Evolutionary conservation across 2,329 filamentous ascomycete genomes (phyloP).

Genomic region (Lizonia empirigonia): DNA sequence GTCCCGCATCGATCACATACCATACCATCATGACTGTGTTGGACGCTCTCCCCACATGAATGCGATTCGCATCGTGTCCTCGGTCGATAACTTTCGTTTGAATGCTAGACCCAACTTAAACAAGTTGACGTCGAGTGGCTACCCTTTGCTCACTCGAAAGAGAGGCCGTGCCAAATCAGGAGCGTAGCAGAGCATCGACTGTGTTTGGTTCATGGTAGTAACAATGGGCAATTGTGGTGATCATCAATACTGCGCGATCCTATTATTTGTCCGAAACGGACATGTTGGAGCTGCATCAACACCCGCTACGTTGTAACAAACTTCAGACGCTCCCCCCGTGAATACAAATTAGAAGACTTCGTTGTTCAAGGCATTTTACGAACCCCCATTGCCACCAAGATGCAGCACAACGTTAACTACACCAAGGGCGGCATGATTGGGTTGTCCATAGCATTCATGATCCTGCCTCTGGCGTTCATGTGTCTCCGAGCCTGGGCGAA

Average conservation of each 20-base stretch:
- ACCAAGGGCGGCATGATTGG: conserved; percentile 29
- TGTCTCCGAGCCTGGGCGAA: conserved; percentile 33
- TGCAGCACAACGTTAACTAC: conserved; percentile 33
- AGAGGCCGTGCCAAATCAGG: neutral
- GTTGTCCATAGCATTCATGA: conserved; percentile 26
- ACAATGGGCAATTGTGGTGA: neutral
- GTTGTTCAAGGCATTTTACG: too few relatives aligned
- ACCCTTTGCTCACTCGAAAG: neutral
- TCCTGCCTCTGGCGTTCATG: conserved; percentile 23
- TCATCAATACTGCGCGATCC: too few relatives aligned
- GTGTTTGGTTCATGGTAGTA: neutral
- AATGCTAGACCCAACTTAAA: neutral
- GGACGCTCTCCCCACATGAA: neutral
- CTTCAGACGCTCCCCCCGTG: too few relatives aligned
- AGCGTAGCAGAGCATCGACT: neutral
- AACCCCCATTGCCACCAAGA: neutral
- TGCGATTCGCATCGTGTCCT: neutral
- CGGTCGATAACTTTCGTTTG: neutral
- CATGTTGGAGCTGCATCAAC: too few relatives aligned
- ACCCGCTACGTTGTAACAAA: too few relatives aligned
- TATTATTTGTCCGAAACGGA: too few relatives aligned
- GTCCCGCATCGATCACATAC: neutral
- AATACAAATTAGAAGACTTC: too few relatives aligned
- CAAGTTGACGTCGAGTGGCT: neutral
- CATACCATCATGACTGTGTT: neutral